Conservation (phyloP, 2,329 filamentous ascomycete species). For the Coniochaeta sp. region DNA sequence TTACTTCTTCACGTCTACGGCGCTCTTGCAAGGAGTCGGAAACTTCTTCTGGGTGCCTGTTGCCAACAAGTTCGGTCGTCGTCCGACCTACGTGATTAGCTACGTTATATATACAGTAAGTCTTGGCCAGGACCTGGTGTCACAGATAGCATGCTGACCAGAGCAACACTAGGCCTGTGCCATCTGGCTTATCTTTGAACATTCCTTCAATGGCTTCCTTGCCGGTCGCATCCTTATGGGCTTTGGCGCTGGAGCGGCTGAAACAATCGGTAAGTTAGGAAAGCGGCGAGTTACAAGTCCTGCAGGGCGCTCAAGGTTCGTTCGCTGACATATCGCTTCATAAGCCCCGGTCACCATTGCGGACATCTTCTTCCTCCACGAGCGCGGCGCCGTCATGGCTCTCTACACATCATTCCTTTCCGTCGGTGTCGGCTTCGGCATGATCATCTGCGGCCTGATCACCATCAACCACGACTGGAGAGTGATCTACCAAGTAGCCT, state of each 20-base stretch:
- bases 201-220: constrained; percentile 31
- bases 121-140: neutral
- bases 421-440: constrained; percentile 31
- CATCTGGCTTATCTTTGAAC: constrained; percentile 35
- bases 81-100: constrained; percentile 33
- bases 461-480: constrained; percentile 40
- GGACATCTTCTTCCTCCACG: constrained; percentile 50
- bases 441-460: constrained; percentile 37
- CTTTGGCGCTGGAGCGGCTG: constrained; percentile 43
- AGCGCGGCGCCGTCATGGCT: constrained; percentile 44
- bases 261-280: constrained; percentile 29
- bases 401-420: constrained; percentile 32
- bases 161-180: constrained; percentile 17
- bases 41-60: constrained; percentile 39
- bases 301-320: neutral
- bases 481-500: constrained; percentile 42
- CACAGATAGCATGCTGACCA: neutral
- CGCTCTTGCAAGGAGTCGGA: constrained; percentile 39
- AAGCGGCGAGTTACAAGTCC: neutral
- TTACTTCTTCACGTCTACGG: constrained; percentile 45
- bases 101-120: constrained; percentile 31
- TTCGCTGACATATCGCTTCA: constrained; percentile 16
- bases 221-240: constrained; percentile 43
- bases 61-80: constrained; percentile 35
- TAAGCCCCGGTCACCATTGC: constrained; percentile 41